These are phyloP conservation scores for Cocos nucifera DNA, from an alignment of 176 grass and related monocot genomes.

Conservation along the genomic window DNA sequence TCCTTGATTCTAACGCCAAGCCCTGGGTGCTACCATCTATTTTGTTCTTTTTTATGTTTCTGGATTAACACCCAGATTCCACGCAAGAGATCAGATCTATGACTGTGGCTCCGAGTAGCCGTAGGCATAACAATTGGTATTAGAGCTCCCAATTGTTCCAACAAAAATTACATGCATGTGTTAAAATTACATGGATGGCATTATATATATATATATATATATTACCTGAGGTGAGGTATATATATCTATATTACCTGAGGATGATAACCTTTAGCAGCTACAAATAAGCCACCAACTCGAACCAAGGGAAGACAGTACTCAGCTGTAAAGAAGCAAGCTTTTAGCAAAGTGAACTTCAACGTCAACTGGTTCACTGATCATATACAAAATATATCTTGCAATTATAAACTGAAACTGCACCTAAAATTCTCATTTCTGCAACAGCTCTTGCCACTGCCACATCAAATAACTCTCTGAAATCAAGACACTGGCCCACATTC, in stretches of 20 bases:
- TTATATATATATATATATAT: too few relatives aligned
- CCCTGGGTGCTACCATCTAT: too few relatives aligned
- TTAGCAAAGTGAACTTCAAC: not conserved
- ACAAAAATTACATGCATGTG: too few relatives aligned
- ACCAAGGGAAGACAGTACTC: slow-evolving; percentile 88
- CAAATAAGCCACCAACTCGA: slow-evolving; percentile 80
- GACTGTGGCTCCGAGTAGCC: too few relatives aligned
- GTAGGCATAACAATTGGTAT: too few relatives aligned
- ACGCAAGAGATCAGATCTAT: too few relatives aligned
- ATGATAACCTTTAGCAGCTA: slow-evolving; percentile 86
- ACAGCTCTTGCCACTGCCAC: slow-evolving; percentile 79
- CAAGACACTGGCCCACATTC: slow-evolving; percentile 61
- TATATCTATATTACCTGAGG: slow-evolving; percentile 17
- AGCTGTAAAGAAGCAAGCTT: slow-evolving; percentile 33
- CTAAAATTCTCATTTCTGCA: slow-evolving; percentile 81
- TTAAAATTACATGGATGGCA: too few relatives aligned
- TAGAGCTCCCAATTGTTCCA: too few relatives aligned
- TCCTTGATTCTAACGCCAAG: too few relatives aligned
- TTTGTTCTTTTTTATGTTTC: too few relatives aligned
- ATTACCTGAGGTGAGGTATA: slow-evolving; percentile 30
- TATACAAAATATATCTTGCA: not conserved
- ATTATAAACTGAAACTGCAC: slow-evolving; percentile 17
- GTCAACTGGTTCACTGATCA: too few relatives aligned
- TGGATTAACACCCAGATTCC: too few relatives aligned
- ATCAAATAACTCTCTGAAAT: slow-evolving; percentile 73